Percentiles rank a stretch among this genome's conserved stretches.
Conservation (phyloP, 768 basidiomycete genomes). For the Amanita inopinata region DNA sequence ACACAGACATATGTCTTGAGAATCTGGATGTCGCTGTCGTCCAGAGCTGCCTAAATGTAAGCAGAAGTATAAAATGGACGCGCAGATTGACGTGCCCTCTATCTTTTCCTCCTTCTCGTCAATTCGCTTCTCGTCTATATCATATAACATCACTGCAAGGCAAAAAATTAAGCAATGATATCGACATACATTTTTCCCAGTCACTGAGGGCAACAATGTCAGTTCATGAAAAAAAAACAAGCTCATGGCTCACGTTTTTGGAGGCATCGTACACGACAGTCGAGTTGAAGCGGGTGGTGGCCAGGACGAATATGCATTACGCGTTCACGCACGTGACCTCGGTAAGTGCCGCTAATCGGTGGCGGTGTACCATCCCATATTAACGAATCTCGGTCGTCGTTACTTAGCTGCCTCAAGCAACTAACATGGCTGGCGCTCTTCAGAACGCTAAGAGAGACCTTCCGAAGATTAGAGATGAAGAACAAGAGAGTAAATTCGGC, state of each 20-base stretch:
- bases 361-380: neutral
- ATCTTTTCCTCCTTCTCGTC: slow-evolving; percentile 96
- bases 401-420: slow-evolving; percentile 4
- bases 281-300: slow-evolving; percentile 14
- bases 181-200: slow-evolving; percentile 93
- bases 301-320: slow-evolving; percentile 19
- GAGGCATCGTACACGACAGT: slow-evolving; percentile 56
- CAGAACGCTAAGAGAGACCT: slow-evolving; percentile 84
- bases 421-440: slow-evolving; percentile 83
- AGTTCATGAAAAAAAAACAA: slow-evolving; percentile 9
- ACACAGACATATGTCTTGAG: slow-evolving; percentile 88
- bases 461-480: slow-evolving; percentile 84
- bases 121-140: slow-evolving; percentile 69
- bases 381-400: neutral
- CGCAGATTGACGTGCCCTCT: slow-evolving; percentile 41
- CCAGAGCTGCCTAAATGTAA: slow-evolving; percentile 51
- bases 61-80: slow-evolving; percentile 9
- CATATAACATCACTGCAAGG: neutral
- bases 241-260: slow-evolving; percentile 75
- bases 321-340: slow-evolving; percentile 23
- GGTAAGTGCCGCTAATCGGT: slow-evolving; percentile 15
- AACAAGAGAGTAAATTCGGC: slow-evolving; percentile 78
- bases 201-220: slow-evolving; percentile 43
- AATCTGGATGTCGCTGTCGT: slow-evolving; percentile 98
- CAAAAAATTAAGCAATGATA: neutral